Evolutionary conservation across 192 early-diverging fungal genomes (phyloP), one percentile per base, ranked within the genome.

Genomic region (Coemansia sp.): DNA sequence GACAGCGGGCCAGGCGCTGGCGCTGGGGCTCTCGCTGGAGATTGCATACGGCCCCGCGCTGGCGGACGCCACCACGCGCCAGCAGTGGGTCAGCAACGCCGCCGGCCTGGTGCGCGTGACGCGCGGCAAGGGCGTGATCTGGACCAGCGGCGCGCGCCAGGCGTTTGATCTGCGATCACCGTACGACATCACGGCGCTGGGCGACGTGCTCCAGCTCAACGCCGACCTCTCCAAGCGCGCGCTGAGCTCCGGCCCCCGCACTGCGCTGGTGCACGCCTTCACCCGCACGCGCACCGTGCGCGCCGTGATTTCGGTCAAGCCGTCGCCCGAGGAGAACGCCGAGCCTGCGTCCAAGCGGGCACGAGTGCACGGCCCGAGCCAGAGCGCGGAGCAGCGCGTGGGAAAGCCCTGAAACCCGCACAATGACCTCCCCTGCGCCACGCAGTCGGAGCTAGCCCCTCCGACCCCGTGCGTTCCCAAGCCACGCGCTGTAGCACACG

Each of bases 81-180:
- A 68, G 53, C 74, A 77, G 51, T 77, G 74, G 74, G 68, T 77
- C 2, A 60, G 63, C 56, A 77, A 77, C 10, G 60, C 68, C 8
- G 56, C 58, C 17, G 51, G 58, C 17, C 25, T 77, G 11, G 68
- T 77, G 56, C 63, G 74, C 9, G 63, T 63, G 5, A 77, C 74
- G 10, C 55, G 63, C 5, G 74, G 74, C 22, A 35, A 39, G 15
- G 48, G 60, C 17, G 9, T 71, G 31, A 41, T 77, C 31, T 66
- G 63, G 68, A 59, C 68, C 8, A 71, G 74, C 38, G 74, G 49
- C 2, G 68, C 60, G 26, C 49, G 41, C 29, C 50, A 56, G 48
- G 54, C 74, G 18, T 61, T 63, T 25, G 74, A 63, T 11, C 34
- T 77, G 36, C 51, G 74, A 33, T 22, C 74, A 38, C 74, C 74